A percentile compares a stretch with the other conserved stretches of the same genome.
phyloP scores from a whole-genome alignment of 192 early-diverging fungal genomes.

The Mortierella hygrophila region DNA sequence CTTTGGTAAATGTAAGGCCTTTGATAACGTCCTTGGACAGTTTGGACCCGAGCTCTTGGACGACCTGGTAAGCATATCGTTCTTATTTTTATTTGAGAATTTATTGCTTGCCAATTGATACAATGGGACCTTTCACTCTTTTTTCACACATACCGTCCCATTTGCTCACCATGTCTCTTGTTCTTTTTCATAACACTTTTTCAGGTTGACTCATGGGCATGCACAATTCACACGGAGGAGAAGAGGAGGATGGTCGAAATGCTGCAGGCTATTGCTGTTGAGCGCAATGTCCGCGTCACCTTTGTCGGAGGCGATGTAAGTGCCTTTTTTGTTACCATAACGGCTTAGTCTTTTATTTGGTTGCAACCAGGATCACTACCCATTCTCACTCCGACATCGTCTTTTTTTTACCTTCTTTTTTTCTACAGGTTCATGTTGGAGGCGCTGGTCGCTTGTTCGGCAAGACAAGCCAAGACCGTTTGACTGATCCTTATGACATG shows the following conservation, averaged over 20 bases:
- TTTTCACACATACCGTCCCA: neutral
- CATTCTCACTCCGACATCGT: neutral
- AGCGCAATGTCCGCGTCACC: constrained; percentile 75
- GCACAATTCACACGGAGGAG: constrained; percentile 76
- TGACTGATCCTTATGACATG: constrained; percentile 80
- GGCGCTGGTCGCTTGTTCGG: constrained; percentile 73
- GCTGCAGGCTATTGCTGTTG: constrained; percentile 75
- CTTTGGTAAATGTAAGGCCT: constrained; percentile 69
- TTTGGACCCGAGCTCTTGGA: constrained; percentile 89
- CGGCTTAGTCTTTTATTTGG: neutral
- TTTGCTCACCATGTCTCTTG: constrained; percentile 2
- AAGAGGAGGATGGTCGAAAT: constrained; percentile 73
- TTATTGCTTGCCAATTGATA: constrained; percentile 27
- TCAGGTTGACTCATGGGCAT: constrained; percentile 59
- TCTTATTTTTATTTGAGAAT: constrained; percentile 1
- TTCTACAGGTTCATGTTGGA: constrained; percentile 70
- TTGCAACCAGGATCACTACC: neutral
- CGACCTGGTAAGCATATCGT: constrained; percentile 69
- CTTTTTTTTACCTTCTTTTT: neutral
- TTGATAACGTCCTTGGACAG: constrained; percentile 71
- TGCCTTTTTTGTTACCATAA: constrained; percentile 6
- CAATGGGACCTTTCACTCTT: constrained; percentile 5
- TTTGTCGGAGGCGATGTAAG: constrained; percentile 88
- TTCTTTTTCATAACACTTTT: neutral
- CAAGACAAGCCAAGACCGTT: constrained; percentile 63